Evolutionary conservation across 352 stramenopile species (phyloP), one percentile per base, ranked within the genome.

Genomic region (Globisporangium recalcitrans): DNA sequence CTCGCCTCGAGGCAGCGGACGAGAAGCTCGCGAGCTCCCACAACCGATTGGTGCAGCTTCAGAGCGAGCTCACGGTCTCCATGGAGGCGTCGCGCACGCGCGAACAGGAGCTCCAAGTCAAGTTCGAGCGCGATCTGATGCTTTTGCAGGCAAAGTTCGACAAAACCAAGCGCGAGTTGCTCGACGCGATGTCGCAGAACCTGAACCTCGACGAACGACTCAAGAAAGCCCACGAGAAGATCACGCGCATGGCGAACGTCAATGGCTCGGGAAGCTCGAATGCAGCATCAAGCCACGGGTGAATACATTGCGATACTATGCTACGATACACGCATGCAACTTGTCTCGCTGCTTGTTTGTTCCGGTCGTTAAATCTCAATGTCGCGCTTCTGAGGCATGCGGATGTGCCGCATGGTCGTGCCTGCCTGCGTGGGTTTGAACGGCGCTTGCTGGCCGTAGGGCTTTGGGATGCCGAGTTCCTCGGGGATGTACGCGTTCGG

Each of bases 401-500:
- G 78, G 26, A 97, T 98, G 64, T 98, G 93, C 27, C 93, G 89
- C 93, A 98, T 97, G 4, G 82, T 97, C 1, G 81, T 88, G 24
- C 93, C 94, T 6, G 78, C 60, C 56, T 94, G 74, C 2, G 78
- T 81, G 1, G 94, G 94, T 55, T 98, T 98, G 79, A 98, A 98
- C 26, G 93, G 94, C 16, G 92, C 92, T 21, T 89, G 74, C 34
- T 74, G 71, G 24, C 94, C 91, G 68, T 98, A 98, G 40, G 93
- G 94, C 70, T 97, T 97, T 1, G 94, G 92, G 53, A 98, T 96
- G 19, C 90, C 89, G 44, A 98, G 71, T 13, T 93, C 89, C 31
- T 97, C 86, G 10, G 93, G 93, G 55, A 98, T 96, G 71, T 98
- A 98, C 1, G 93, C 94, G 60, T 97, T 98, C 27, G 93, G 87